These are phyloP conservation scores for Pichia paraexigua DNA, from an alignment of 805 yeast species.

Conservation along the genomic window DNA sequence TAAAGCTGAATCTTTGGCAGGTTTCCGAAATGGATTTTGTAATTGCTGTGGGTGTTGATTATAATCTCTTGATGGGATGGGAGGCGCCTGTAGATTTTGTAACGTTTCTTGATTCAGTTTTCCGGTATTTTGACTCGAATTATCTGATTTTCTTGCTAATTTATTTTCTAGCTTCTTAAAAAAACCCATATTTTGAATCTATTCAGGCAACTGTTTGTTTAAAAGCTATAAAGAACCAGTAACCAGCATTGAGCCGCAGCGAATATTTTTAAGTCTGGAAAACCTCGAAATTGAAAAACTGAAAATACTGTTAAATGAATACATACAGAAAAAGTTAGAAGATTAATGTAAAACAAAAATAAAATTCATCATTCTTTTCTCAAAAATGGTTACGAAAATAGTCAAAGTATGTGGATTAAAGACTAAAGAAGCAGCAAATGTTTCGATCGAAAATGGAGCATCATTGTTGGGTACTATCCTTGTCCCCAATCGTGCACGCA, in stretches of 20 bases:
- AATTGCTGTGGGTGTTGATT: background rate
- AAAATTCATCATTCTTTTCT: too few species aligned
- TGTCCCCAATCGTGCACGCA: slow-evolving; percentile 76
- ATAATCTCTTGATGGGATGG: slow-evolving; percentile 22
- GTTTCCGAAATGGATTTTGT: background rate
- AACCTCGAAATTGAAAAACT: background rate
- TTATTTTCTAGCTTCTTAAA: slow-evolving; percentile 3
- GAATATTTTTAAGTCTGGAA: background rate
- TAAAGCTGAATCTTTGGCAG: background rate
- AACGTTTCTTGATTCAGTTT: background rate
- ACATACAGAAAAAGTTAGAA: too few species aligned
- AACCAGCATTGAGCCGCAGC: background rate
- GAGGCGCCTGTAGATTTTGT: slow-evolving; percentile 14
- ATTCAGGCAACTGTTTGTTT: background rate
- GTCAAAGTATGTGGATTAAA: slow-evolving; percentile 84
- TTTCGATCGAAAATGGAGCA: slow-evolving; percentile 66
- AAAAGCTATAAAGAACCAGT: too few species aligned
- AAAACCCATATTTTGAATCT: slow-evolving; percentile 15
- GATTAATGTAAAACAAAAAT: too few species aligned
- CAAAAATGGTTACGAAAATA: slow-evolving; percentile 24
- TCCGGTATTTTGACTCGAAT: background rate
- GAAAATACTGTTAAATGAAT: too few species aligned
- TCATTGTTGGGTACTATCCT: slow-evolving; percentile 75
- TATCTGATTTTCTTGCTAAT: background rate
- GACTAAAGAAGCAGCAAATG: slow-evolving; percentile 57